Conservation (phyloP, 305 asterid species). For the Rubia occidens region DNA sequence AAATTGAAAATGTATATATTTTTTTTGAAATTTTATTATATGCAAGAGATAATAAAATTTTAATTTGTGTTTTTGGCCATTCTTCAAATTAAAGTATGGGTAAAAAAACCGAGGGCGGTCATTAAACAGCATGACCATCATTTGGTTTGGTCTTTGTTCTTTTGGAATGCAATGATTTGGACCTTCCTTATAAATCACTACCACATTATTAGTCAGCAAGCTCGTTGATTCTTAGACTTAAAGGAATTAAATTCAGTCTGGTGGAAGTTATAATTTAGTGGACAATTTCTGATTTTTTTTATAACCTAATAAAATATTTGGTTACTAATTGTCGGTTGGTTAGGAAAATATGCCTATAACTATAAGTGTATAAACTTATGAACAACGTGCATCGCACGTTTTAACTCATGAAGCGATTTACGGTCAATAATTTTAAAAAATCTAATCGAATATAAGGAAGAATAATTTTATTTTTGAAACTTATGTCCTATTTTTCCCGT, state of each 20-base stretch:
- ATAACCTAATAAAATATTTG: neutral
- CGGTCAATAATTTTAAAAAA: no score
- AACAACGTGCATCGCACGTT: neutral
- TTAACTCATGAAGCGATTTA: neutral
- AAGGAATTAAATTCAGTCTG: slow-evolving; percentile 12
- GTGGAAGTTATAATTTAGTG: neutral
- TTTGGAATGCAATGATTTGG: slow-evolving; percentile 13
- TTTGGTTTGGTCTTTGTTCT: no score
- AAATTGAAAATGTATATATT: no score
- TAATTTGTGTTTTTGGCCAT: no score
- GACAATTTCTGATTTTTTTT: neutral
- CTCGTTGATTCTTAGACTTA: slow-evolving; percentile 10
- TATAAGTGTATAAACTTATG: neutral
- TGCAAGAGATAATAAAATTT: no score
- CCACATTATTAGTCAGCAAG: slow-evolving; percentile 4
- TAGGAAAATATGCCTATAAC: no score
- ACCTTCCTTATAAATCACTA: slow-evolving; percentile 15
- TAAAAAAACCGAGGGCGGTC: neutral
- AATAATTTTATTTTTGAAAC: no score
- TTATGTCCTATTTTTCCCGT: no score
- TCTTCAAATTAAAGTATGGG: no score
- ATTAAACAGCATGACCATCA: neutral
- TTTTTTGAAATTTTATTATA: no score
- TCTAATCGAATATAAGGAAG: neutral
- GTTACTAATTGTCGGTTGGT: neutral